Conservation (phyloP, 2,329 filamentous ascomycete genomes). For the Chrysoporthe puriensis region DNA sequence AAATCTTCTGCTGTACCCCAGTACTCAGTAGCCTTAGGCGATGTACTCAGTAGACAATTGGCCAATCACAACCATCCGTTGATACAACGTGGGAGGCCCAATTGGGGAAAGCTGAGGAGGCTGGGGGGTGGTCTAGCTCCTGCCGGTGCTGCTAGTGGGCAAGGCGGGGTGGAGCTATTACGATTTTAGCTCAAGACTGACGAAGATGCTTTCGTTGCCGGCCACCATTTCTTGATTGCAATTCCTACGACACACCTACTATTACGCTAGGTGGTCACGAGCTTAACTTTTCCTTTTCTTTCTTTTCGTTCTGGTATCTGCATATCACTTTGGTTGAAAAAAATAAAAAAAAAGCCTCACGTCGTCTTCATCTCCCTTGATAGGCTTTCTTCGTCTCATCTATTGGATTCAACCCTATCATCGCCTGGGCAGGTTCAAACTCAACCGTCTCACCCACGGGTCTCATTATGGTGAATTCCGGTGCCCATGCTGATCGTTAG, state of each 20-base stretch:
- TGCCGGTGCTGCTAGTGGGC: not conserved
- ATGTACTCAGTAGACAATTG: constrained; percentile 20
- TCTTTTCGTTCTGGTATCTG: not conserved
- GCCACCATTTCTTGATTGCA: not conserved
- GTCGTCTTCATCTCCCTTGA: not conserved
- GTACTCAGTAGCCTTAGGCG: too few species aligned
- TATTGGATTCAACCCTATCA: not conserved
- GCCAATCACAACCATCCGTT: not conserved
- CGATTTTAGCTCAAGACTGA: not conserved
- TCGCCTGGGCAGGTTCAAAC: not conserved
- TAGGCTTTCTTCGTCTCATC: constrained; percentile 6
- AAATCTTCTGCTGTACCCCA: not conserved
- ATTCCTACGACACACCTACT: not conserved
- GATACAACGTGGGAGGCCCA: constrained; percentile 10
- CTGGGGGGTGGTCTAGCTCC: too few species aligned
- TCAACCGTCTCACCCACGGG: not conserved
- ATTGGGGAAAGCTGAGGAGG: not conserved
- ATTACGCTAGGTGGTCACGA: not conserved
- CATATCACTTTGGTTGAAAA: too few species aligned
- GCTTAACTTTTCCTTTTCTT: not conserved
- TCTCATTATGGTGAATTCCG: not conserved
- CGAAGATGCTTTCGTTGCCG: not conserved
- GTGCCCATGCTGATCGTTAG: constrained; percentile 56
- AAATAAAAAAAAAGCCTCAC: not conserved
- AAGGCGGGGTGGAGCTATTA: not conserved